Conservation (phyloP, 2,329 filamentous ascomycete species). For the Hirsutella minnesotensis region DNA sequence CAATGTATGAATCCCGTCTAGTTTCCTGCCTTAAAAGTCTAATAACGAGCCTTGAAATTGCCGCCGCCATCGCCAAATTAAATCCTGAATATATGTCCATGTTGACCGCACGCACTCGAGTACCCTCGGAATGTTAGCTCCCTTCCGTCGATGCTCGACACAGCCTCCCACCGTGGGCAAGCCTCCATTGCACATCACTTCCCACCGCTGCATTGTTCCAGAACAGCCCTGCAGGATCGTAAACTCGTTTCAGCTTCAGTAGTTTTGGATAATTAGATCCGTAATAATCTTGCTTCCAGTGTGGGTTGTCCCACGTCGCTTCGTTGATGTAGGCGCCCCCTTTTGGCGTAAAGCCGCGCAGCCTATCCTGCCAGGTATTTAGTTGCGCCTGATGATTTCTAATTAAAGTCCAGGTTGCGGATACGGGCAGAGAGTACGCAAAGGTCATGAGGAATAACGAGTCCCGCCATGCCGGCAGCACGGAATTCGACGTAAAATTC, state of each 20-base stretch:
- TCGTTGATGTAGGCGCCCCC: constrained; percentile 39
- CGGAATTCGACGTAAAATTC: background rate
- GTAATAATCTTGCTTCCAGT: constrained; percentile 32
- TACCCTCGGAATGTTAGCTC: too few relatives aligned
- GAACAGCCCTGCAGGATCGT: constrained; percentile 33
- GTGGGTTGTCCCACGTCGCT: constrained; percentile 30
- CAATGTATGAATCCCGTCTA: too few relatives aligned
- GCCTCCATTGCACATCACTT: constrained; percentile 35
- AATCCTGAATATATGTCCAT: too few relatives aligned
- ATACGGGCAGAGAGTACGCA: too few relatives aligned
- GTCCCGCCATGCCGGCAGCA: background rate
- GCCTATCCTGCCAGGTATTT: background rate
- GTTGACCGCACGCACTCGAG: too few relatives aligned
- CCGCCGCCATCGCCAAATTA: too few relatives aligned
- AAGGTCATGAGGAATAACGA: background rate
- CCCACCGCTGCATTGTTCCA: constrained; percentile 37
- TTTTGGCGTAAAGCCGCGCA: constrained; percentile 19
- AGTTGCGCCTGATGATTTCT: background rate
- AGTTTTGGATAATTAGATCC: constrained; percentile 31
- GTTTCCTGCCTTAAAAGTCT: too few relatives aligned
- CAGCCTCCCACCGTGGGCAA: background rate
- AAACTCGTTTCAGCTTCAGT: constrained; percentile 34
- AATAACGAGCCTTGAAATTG: too few relatives aligned
- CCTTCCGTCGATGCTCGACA: too few relatives aligned
- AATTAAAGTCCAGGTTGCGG: too few relatives aligned